Percentiles rank a stretch among this genome's conserved stretches.
Conservation (phyloP, 2,329 filamentous ascomycete genomes). For the Colletotrichum nymphaeae region DNA sequence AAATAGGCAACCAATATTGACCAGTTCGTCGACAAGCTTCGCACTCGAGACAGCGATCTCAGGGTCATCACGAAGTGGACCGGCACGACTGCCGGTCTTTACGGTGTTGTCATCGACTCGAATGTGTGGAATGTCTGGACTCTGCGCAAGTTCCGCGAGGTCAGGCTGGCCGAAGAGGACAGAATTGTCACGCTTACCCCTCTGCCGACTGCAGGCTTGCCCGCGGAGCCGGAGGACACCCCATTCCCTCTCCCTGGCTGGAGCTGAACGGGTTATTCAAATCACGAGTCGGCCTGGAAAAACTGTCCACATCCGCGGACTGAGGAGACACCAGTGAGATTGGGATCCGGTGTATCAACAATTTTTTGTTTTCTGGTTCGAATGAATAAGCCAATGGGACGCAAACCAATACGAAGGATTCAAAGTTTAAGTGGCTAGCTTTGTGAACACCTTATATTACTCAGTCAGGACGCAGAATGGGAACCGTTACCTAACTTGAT, state of each 20-base stretch:
- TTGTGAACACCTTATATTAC: no score
- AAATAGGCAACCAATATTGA: slow-evolving; percentile 4
- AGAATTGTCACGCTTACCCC: background rate
- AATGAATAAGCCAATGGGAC: no score
- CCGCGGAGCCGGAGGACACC: background rate
- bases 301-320: background rate
- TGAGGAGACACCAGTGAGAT: no score
- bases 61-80: background rate
- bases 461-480: no score
- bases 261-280: background rate
- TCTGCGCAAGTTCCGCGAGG: slow-evolving; percentile 11
- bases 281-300: background rate
- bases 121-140: background rate
- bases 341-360: no score
- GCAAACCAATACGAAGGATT: no score
- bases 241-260: background rate
- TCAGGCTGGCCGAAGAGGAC: slow-evolving; percentile 9
- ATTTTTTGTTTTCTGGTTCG: no score
- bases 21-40: slow-evolving; percentile 12
- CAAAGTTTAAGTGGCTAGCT: no score
- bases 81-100: background rate
- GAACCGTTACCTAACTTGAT: no score
- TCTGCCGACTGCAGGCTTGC: background rate
- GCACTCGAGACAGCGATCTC: background rate
- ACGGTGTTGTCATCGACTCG: slow-evolving; percentile 27